phyloP scores from a whole-genome alignment of 495 filamentous ascomycete species.

The Xylaria sp. region DNA sequence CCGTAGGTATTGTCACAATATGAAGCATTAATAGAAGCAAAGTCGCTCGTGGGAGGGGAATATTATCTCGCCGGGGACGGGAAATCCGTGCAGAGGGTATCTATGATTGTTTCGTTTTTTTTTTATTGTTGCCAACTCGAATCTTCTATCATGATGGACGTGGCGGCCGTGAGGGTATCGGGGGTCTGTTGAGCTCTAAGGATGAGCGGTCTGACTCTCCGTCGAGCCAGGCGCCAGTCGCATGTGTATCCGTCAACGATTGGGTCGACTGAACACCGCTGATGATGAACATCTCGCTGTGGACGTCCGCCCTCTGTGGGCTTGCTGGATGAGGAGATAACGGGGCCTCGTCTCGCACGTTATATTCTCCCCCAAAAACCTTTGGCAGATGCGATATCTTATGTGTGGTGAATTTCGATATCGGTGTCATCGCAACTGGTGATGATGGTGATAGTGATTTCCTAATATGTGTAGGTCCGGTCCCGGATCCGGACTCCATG shows the following conservation, averaged over 20 bases:
- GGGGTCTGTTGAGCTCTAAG: not conserved
- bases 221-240: constrained; percentile 36
- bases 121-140: not conserved
- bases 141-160: not conserved
- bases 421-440: constrained; percentile 28
- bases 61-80: not conserved
- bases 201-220: constrained; percentile 25
- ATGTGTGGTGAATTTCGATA: constrained; percentile 28
- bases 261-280: constrained; percentile 27
- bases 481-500: constrained; percentile 26
- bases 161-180: not conserved
- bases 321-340: not conserved
- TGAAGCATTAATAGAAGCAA: not conserved
- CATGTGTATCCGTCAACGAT: constrained; percentile 14
- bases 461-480: constrained; percentile 21
- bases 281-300: constrained; percentile 40
- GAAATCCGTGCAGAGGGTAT: not conserved
- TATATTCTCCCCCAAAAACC: constrained; percentile 35
- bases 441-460: constrained; percentile 15
- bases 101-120: not conserved
- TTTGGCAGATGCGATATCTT: constrained; percentile 34
- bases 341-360: constrained; percentile 8
- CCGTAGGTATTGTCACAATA: not conserved
- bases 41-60: not conserved
- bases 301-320: constrained; percentile 24